Base-by-base conservation (phyloP, 495 filamentous ascomycete genomes). In the Penicillium chermesinum region DNA sequence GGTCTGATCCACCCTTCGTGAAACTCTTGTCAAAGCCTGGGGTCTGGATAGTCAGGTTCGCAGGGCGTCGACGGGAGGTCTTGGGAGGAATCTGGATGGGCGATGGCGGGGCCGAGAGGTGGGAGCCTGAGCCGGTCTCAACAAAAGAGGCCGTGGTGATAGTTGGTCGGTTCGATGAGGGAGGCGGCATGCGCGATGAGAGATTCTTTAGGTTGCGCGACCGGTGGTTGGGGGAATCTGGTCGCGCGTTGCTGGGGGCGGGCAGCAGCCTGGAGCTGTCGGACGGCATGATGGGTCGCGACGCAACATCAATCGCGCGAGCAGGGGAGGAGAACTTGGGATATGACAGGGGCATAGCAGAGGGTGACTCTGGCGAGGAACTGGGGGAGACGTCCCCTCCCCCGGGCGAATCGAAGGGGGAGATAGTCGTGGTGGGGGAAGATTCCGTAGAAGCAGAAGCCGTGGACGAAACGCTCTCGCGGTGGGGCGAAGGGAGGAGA, bases 371-470 rank as follows among this genome's bases (percentile, higher is more conserved):
- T 13, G 91, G 88, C 2, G 91, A 95, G 2, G 93, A 93, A 76
- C 85, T 87, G 6, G 91, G 89, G 3, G 93, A 95, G 7, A 88
- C 83, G 49, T 96, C 91, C n/a, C 89, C 88, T 19, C 88, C 76
- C 14, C 87, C 87, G 13, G 86, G 86, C 7, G 90, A 91, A 61
- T 91, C 93, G 36, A 91, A 86, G 10, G 89, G 95, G 12, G 90
- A 95, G n/a, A 91, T 79, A 1, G 91, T 95, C 2, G 89, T 97
- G 14, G 93, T 96, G 0, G 93, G 93, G 15, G 93, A 97, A 7
- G 91, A 95, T 58, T 96, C 90, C 19, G 84, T 86, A 2, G 93
- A 98, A 38, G 86, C 89, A 7, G 88, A 88, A 36, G 81, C 78
- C 48, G 85, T 82, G 3, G 88, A 94, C 19, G 88, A 91, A 17